These are phyloP conservation scores for Hyaloscypha hepaticicola DNA, from an alignment of 495 filamentous ascomycete genomes.

Conservation along the genomic window DNA sequence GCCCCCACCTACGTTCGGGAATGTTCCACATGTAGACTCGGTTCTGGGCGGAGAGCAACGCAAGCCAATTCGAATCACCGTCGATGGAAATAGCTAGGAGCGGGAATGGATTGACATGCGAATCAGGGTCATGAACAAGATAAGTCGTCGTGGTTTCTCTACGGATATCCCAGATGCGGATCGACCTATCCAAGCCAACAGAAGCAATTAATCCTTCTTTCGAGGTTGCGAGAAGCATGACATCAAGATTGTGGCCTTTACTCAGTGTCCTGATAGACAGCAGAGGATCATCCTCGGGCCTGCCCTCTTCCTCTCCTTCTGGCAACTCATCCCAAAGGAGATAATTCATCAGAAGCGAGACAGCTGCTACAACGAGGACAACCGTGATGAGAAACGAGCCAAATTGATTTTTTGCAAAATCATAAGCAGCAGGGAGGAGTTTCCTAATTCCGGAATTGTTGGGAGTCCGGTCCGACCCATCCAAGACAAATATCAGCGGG, in stretches of 20 bases:
- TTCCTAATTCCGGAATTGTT: conserved; percentile 36
- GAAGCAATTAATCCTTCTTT: conserved; percentile 61
- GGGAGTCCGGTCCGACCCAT: conserved; percentile 58
- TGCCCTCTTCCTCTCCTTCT: conserved; percentile 29
- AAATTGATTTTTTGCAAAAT: conserved; percentile 56
- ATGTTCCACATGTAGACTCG: conserved; percentile 60
- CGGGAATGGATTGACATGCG: conserved; percentile 48
- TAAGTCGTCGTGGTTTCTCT: conserved; percentile 35
- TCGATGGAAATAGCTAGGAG: conserved; percentile 60
- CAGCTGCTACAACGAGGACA: conserved; percentile 50
- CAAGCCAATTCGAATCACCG: conserved; percentile 58
- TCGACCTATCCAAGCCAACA: conserved; percentile 60
- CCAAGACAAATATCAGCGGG: conserved; percentile 64
- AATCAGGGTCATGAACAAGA: conserved; percentile 38
- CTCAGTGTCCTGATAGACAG: conserved; percentile 58
- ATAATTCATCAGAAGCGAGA: conserved; percentile 65
- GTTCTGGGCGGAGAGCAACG: conserved; percentile 56
- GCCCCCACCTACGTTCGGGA: conserved; percentile 48
- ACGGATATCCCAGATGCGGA: conserved; percentile 59
- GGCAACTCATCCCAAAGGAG: conserved; percentile 51
- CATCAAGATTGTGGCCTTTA: conserved; percentile 60
- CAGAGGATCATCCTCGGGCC: conserved; percentile 46
- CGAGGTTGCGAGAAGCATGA: conserved; percentile 58
- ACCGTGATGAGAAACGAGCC: conserved; percentile 54
- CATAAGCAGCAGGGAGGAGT: conserved; percentile 53